Percentiles rank a stretch among this genome's conserved stretches.
Evolutionary conservation across 1,284 basidiomycete genomes (phyloP).

Genomic region (Volvariella surrecta): DNA sequence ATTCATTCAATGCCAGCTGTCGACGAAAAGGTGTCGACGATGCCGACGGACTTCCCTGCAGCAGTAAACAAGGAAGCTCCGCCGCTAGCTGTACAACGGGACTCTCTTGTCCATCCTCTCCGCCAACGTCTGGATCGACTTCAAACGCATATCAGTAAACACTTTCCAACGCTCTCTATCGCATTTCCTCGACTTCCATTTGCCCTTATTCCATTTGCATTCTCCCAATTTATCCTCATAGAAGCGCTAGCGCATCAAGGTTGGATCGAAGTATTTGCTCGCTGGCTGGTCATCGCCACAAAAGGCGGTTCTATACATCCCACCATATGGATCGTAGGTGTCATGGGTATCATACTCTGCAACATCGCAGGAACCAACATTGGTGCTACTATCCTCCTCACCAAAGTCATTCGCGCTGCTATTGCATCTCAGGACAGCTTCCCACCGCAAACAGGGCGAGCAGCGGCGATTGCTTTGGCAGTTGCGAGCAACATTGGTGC

Average conservation of each 20-base stretch:
- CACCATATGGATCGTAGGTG: conserved; percentile 47
- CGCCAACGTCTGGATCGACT: too few species aligned
- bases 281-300: conserved; percentile 54
- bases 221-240: conserved; percentile 93
- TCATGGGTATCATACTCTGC: conserved; percentile 70
- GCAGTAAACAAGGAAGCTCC: too few species aligned
- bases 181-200: conserved; percentile 72
- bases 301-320: conserved; percentile 34
- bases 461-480: conserved; percentile 37
- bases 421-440: conserved; percentile 11
- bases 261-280: conserved; percentile 86
- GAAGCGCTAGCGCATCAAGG: conserved; percentile 78
- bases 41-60: too few species aligned
- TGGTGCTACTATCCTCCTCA: conserved; percentile 88
- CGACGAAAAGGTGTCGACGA: too few species aligned
- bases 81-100: too few species aligned
- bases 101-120: too few species aligned
- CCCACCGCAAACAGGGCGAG: conserved; percentile 22
- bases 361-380: conserved; percentile 94
- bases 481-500: conserved; percentile 87
- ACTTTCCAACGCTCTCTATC: conserved; percentile 70
- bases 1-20: too few species aligned
- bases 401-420: conserved; percentile 36
- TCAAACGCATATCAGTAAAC: conserved; percentile 9
- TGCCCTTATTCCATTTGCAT: conserved; percentile 84